Conservation (phyloP, 169 alveolate species). For the Haemoproteus tartakovskyi region DNA sequence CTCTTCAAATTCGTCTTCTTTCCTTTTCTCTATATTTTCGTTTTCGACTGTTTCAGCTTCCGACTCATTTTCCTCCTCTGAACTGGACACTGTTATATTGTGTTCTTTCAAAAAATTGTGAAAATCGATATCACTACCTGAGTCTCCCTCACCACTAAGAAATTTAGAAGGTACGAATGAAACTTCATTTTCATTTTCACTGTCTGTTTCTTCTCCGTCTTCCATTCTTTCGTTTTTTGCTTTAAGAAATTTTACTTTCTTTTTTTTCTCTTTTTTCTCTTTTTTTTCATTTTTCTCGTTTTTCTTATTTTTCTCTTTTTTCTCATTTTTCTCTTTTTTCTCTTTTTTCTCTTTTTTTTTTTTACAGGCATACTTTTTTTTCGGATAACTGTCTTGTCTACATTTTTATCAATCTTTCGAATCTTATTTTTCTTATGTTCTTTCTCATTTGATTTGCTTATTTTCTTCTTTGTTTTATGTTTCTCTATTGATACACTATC, state of each 20-base stretch:
- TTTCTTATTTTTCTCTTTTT: not conserved
- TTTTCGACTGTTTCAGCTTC: not conserved
- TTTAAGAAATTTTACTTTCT: too few species aligned
- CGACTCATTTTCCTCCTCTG: conserved; percentile 7
- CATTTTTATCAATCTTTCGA: not conserved
- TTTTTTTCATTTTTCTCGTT: not conserved
- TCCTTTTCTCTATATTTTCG: not conserved
- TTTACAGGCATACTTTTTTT: not conserved
- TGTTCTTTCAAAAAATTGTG: conserved; percentile 20
- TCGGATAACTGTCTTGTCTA: not conserved
- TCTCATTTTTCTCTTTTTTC: conserved; percentile 1
- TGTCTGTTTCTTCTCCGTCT: not conserved
- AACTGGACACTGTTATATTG: conserved; percentile 5
- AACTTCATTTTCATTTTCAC: not conserved
- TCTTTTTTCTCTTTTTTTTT: not conserved
- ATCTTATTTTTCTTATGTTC: not conserved
- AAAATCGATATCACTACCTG: not conserved
- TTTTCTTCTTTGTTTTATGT: too few species aligned
- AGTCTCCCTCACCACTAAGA: not conserved
- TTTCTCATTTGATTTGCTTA: too few species aligned
- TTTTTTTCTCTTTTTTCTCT: not conserved
- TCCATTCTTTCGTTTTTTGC: not conserved
- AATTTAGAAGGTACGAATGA: too few species aligned
- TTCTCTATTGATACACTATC: too few species aligned
- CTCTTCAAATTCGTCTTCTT: not conserved